phyloP scores from a whole-genome alignment of 805 yeast genomes.

The Wickerhamiella hasegawae region DNA sequence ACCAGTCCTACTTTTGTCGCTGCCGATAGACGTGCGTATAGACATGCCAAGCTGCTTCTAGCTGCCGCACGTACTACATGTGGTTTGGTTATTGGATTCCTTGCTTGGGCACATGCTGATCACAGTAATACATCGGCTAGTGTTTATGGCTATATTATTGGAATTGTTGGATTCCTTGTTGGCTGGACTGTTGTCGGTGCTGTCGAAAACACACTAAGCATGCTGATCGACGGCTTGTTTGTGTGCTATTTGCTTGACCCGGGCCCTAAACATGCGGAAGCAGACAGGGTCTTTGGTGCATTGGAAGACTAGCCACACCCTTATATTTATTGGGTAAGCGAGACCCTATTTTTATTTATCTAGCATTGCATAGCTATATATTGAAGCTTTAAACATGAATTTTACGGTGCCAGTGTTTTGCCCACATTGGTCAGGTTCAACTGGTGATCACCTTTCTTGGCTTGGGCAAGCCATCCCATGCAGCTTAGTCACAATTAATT shows the following conservation, averaged over 20 bases:
- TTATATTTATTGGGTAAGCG: too few relatives aligned
- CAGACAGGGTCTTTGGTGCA: slow-evolving; percentile 16
- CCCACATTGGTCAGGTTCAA: neutral
- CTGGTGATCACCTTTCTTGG: neutral
- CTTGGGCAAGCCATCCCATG: neutral
- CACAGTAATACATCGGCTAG: slow-evolving; percentile 20
- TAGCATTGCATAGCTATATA: too few relatives aligned
- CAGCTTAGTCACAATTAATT: neutral
- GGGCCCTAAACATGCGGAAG: slow-evolving; percentile 16
- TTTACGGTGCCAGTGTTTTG: too few relatives aligned
- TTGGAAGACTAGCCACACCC: too few relatives aligned
- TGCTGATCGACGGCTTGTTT: slow-evolving; percentile 22
- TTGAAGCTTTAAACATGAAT: too few relatives aligned
- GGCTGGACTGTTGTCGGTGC: slow-evolving; percentile 30
- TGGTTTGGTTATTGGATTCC: slow-evolving; percentile 23
- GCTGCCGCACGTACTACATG: slow-evolving; percentile 23
- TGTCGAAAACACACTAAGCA: slow-evolving; percentile 26
- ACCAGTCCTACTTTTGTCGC: slow-evolving; percentile 7
- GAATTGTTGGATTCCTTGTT: slow-evolving; percentile 24
- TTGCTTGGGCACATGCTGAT: slow-evolving; percentile 28
- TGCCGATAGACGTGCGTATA: slow-evolving; percentile 21
- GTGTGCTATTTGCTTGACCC: slow-evolving; percentile 24
- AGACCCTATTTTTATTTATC: too few relatives aligned
- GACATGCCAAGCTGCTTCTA: slow-evolving; percentile 24
- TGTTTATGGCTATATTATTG: slow-evolving; percentile 26